Conservation (phyloP, 305 asterid genomes). For the Solanum chacoense region DNA sequence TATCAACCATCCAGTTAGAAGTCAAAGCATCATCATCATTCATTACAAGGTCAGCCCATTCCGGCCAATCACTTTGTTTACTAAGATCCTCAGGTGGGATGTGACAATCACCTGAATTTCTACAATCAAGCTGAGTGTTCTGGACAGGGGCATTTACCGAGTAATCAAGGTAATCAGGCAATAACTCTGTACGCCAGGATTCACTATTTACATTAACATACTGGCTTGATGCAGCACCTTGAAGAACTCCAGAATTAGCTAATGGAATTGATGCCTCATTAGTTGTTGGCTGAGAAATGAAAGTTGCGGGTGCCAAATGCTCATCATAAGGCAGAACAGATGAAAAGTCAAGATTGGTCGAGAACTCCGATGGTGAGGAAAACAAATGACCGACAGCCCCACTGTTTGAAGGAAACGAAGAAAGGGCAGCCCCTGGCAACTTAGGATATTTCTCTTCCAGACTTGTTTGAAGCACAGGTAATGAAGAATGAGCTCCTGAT, state of each 20-base stretch:
- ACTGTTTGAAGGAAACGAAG: constrained; percentile 42
- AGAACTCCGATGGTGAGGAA: constrained; percentile 57
- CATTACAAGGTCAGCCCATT: constrained; percentile 82
- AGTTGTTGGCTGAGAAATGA: constrained; percentile 49
- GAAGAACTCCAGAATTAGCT: constrained; percentile 46
- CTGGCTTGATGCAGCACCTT: constrained; percentile 46
- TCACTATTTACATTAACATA: constrained; percentile 35
- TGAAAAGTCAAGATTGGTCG: constrained; percentile 60
- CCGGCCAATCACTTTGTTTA: constrained; percentile 66
- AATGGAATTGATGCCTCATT: constrained; percentile 34
- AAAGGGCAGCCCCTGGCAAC: constrained; percentile 21
- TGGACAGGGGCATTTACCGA: constrained; percentile 32
- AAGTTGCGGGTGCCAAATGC: constrained; percentile 43
- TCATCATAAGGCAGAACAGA: constrained; percentile 45
- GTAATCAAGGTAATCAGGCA: constrained; percentile 58
- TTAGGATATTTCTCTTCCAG: constrained; percentile 42
- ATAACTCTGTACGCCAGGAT: constrained; percentile 57
- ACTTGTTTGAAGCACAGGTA: constrained; percentile 43
- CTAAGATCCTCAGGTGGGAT: constrained; percentile 4
- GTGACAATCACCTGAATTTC: constrained; percentile 11
- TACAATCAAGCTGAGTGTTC: constrained; percentile 38
- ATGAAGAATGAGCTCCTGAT: constrained; percentile 48
- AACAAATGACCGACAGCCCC: constrained; percentile 53
- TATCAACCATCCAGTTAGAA: constrained; percentile 59
- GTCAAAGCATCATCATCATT: constrained; percentile 54